Conservation (phyloP, 2,329 filamentous ascomycete genomes). For the Penicillium sp. region DNA sequence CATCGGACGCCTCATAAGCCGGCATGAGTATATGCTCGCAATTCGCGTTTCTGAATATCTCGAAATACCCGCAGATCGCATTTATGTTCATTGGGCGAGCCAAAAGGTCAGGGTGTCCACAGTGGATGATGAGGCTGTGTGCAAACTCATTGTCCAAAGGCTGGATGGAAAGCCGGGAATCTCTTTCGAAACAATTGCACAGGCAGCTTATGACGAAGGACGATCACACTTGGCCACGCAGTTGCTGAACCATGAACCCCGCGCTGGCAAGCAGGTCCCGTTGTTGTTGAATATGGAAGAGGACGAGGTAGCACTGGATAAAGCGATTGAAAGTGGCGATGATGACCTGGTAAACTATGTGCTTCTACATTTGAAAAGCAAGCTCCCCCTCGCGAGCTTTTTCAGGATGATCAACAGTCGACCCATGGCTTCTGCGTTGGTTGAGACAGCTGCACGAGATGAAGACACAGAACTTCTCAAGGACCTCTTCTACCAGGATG, state of each 20-base stretch:
- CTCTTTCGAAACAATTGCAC: slow-evolving; percentile 92
- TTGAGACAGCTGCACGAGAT: slow-evolving; percentile 80
- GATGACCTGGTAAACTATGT: slow-evolving; percentile 92
- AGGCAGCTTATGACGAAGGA: slow-evolving; percentile 92
- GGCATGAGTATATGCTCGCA: slow-evolving; percentile 88
- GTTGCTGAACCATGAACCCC: slow-evolving; percentile 88
- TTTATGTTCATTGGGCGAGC: slow-evolving; percentile 96
- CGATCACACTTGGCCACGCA: slow-evolving; percentile 86
- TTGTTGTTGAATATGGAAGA: slow-evolving; percentile 93
- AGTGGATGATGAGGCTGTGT: slow-evolving; percentile 87
- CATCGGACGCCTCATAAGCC: slow-evolving; percentile 82
- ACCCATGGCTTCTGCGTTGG: slow-evolving; percentile 83
- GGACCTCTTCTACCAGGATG: slow-evolving; percentile 96
- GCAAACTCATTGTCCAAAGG: slow-evolving; percentile 81
- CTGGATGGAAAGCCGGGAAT: slow-evolving; percentile 87
- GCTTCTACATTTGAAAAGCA: slow-evolving; percentile 83
- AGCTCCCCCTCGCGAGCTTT: slow-evolving; percentile 86
- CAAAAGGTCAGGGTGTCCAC: slow-evolving; percentile 86
- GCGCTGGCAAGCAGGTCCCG: slow-evolving; percentile 94
- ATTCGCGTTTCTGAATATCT: slow-evolving; percentile 87
- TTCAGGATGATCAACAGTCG: slow-evolving; percentile 88
- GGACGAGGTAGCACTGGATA: slow-evolving; percentile 91
- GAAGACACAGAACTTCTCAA: slow-evolving; percentile 85
- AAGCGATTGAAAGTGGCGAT: slow-evolving; percentile 93
- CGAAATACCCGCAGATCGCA: slow-evolving; percentile 80